phyloP scores from a whole-genome alignment of 176 grass and related monocot genomes.

The Leersia perrieri region DNA sequence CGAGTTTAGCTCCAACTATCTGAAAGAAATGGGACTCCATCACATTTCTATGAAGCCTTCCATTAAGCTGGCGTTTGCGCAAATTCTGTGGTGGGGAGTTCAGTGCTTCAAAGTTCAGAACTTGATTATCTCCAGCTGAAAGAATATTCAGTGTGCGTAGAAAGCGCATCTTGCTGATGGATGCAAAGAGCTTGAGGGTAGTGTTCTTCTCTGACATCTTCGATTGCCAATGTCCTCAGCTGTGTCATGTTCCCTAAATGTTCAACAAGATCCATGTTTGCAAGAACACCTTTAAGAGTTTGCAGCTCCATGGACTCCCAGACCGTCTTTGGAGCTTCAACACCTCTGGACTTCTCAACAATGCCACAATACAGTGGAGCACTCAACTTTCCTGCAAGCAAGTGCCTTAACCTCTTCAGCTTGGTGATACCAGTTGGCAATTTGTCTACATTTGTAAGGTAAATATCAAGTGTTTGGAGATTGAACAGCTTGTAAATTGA shows the following conservation, averaged over 20 bases:
- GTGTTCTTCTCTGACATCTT: neutral
- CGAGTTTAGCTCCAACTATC: slow-evolving; percentile 12
- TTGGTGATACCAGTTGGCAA: slow-evolving; percentile 34
- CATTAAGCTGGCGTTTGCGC: neutral
- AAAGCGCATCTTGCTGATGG: slow-evolving; percentile 26
- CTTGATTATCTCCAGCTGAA: neutral
- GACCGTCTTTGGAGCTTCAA: neutral
- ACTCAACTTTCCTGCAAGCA: slow-evolving; percentile 19
- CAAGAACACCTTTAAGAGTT: slow-evolving; percentile 20
- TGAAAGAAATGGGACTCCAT: slow-evolving; percentile 9
- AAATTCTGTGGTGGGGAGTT: neutral
- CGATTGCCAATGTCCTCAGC: slow-evolving; percentile 5
- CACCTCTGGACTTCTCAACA: slow-evolving; percentile 14
- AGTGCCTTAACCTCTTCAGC: slow-evolving; percentile 34
- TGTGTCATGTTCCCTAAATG: neutral
- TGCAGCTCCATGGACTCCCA: slow-evolving; percentile 10
- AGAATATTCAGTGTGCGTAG: slow-evolving; percentile 3
- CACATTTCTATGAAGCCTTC: slow-evolving; percentile 6
- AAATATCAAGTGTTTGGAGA: slow-evolving; percentile 30
- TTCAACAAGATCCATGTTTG: neutral
- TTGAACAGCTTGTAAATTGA: slow-evolving; percentile 29
- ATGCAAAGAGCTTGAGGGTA: slow-evolving; percentile 12
- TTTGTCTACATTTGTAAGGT: slow-evolving; percentile 30
- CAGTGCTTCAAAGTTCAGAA: slow-evolving; percentile 26
- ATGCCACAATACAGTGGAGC: neutral